Conservation (phyloP, 345 rosid species). For the Rhodomyrtus tomentosa region DNA sequence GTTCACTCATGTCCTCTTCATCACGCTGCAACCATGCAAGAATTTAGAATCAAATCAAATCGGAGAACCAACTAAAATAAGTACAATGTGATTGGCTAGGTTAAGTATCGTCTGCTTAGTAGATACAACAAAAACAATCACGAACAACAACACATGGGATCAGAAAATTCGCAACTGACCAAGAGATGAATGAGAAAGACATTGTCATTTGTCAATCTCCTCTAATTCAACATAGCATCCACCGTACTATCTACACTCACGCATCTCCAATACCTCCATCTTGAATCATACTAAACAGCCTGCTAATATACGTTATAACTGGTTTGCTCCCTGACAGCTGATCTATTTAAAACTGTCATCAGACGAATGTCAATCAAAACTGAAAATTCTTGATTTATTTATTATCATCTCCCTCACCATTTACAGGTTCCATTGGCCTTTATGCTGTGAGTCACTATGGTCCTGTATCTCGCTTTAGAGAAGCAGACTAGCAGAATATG, state of each 20-base stretch:
- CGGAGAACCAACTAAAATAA: background rate
- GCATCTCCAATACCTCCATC: background rate
- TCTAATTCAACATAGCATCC: background rate
- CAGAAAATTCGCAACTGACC: background rate
- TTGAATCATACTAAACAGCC: background rate
- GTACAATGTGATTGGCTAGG: background rate
- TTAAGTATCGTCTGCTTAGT: background rate
- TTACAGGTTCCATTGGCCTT: background rate
- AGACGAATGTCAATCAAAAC: background rate
- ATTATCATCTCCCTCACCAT: background rate
- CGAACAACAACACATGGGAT: background rate
- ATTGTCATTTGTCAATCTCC: background rate
- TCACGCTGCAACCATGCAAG: conserved; percentile 50
- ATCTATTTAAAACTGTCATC: background rate
- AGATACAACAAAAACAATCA: background rate
- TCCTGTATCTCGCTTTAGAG: background rate
- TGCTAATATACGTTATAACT: background rate
- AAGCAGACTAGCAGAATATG: background rate
- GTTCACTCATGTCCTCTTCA: conserved; percentile 69
- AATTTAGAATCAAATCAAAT: background rate
- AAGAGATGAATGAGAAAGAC: background rate
- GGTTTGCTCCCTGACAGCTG: background rate
- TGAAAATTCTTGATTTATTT: background rate
- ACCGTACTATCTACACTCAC: background rate
- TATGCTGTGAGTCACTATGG: background rate